A percentile compares a stretch with the other conserved stretches of the same genome.
Evolutionary conservation across 352 stramenopile genomes (phyloP).

Genomic region (Pythium scleroteichum): DNA sequence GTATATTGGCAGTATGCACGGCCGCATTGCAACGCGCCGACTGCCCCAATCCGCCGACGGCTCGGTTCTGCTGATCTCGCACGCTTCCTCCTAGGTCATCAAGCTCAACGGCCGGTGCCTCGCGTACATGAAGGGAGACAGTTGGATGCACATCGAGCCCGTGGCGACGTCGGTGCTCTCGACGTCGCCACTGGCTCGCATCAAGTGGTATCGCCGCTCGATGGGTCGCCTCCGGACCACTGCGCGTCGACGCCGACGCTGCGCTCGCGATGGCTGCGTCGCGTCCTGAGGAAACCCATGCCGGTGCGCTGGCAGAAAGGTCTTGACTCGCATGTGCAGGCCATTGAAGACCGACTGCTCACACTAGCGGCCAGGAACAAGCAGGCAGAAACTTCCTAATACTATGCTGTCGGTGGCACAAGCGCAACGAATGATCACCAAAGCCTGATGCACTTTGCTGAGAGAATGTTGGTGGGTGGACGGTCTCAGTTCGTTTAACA

Average conservation of each 20-base stretch:
- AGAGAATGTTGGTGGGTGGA: too few relatives aligned
- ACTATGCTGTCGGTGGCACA: too few relatives aligned
- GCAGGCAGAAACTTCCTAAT: too few relatives aligned
- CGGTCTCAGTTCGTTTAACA: too few relatives aligned
- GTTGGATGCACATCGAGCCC: background rate
- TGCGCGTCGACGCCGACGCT: background rate
- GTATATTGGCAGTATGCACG: too few relatives aligned
- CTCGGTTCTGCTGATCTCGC: background rate
- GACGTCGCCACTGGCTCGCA: background rate
- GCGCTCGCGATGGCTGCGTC: background rate
- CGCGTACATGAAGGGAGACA: background rate
- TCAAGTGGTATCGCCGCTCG: background rate
- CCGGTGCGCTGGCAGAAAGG: too few relatives aligned
- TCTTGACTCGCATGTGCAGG: too few relatives aligned
- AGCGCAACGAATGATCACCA: too few relatives aligned
- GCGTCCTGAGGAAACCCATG: background rate
- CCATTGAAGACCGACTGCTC: too few relatives aligned
- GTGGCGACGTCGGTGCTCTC: background rate
- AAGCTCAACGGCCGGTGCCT: background rate
- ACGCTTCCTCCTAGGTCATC: background rate
- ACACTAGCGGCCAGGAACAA: too few relatives aligned
- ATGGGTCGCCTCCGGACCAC: background rate
- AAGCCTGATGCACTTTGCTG: too few relatives aligned
- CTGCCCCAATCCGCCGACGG: background rate
- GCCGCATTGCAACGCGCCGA: too few relatives aligned